Evolutionary conservation across 2,329 filamentous ascomycete genomes (phyloP).

Genomic region (Penicillium polonicum): DNA sequence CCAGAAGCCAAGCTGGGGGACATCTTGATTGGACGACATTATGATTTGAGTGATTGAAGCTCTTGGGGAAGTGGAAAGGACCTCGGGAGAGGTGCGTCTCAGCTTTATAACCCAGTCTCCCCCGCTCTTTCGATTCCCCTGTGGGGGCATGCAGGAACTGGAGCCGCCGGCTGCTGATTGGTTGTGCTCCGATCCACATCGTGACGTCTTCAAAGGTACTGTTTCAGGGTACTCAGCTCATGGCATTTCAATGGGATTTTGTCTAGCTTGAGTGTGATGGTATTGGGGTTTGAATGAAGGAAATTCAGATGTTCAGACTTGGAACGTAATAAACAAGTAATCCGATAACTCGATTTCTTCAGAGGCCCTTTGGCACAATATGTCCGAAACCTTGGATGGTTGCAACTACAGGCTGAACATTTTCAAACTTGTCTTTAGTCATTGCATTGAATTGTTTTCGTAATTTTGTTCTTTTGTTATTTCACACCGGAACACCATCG

Average conservation of each 20-base stretch:
- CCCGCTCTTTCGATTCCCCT: background rate
- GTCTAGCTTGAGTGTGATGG: background rate
- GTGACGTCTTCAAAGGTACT: background rate
- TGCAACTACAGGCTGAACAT: background rate
- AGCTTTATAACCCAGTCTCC: background rate
- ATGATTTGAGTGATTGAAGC: background rate
- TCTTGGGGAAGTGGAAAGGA: background rate
- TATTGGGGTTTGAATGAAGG: background rate
- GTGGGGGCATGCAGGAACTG: background rate
- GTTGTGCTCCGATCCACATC: background rate
- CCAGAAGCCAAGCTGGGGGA: slow-evolving; percentile 32
- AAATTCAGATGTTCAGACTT: no score
- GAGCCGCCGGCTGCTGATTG: background rate
- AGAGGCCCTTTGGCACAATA: background rate
- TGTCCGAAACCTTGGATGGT: background rate
- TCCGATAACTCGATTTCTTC: background rate
- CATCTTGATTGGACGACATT: slow-evolving; percentile 13
- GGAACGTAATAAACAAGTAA: background rate
- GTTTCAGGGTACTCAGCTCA: no score
- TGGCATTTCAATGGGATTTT: background rate
- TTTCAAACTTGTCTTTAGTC: background rate
- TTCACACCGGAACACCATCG: background rate
- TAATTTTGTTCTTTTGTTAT: background rate
- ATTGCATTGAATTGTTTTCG: background rate
- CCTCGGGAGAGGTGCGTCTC: no score